Percentiles rank a stretch among this genome's conserved stretches.
Evolutionary conservation across 805 yeast species (phyloP).

Genomic region (Scheffersomyces coipomensis): DNA sequence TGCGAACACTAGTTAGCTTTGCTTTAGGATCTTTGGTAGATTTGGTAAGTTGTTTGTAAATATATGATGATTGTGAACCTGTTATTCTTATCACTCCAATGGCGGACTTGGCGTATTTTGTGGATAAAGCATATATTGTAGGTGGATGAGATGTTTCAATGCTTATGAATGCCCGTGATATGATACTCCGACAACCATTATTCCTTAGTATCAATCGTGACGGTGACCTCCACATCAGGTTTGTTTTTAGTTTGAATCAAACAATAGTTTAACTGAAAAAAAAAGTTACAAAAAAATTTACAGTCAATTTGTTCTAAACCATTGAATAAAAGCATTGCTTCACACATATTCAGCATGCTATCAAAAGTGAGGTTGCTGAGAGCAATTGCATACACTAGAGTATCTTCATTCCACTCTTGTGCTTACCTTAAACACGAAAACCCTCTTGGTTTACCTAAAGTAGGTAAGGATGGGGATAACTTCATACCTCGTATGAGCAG

Average conservation of each 20-base stretch:
- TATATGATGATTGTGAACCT: constrained; percentile 58
- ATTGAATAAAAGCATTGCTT: no score
- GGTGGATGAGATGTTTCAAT: constrained; percentile 29
- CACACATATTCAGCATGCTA: no score
- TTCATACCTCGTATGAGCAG: constrained; percentile 37
- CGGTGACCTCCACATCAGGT: no score
- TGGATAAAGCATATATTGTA: constrained; percentile 89
- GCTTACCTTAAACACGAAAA: constrained; percentile 27
- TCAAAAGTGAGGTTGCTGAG: no score
- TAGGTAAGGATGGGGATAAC: constrained; percentile 16
- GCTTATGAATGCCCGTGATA: background rate
- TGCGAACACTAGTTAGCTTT: constrained; percentile 57
- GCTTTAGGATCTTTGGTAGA: constrained; percentile 39
- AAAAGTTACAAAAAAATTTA: no score
- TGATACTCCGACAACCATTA: no score
- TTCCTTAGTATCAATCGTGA: no score
- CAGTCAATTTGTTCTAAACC: no score
- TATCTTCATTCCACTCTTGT: background rate
- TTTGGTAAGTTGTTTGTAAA: constrained; percentile 49
- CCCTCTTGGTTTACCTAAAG: constrained; percentile 39
- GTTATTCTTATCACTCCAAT: constrained; percentile 82
- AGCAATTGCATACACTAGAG: no score
- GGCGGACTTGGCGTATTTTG: constrained; percentile 79
- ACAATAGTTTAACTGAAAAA: no score
- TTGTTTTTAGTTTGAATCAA: no score